Evolutionary conservation across 208 protist species (phyloP), one percentile per base, ranked within the genome.

Genomic region (Wallacemonas collosoma): DNA sequence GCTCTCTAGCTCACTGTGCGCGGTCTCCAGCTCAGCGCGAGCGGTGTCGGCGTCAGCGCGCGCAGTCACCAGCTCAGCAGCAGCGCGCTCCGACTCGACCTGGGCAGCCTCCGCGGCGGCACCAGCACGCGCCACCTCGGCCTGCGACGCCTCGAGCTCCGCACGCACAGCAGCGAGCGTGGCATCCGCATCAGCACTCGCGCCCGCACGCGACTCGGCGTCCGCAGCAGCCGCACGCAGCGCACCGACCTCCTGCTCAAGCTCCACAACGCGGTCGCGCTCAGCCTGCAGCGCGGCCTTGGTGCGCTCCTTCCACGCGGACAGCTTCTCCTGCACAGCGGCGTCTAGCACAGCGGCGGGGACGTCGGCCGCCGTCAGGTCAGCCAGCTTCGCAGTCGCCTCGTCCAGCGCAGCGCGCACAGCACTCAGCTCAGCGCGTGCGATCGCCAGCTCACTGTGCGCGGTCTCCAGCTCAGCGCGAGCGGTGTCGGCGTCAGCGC

Each of bases 231-330:
- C 65, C 53, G 41, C 66, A 50, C 60, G 71, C 74, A 45, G 48
- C 55, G 2, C 53, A 55, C 41, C 45, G 6, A 64, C n/a, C n/a
- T 75, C 76, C 11, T 45, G 44, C 47, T 75, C 44, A 57, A 76
- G 65, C 74, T 56, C 60, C 26, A 54, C n/a, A 40, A 72, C 51
- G 43, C 81, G 75, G 35, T 68, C 60, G 62, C 72, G 72, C 43
- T 86, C 73, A 14, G 55, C 73, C 39, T 70, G 47, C 73, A 80
- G 72, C n/a, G 75, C 68, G 0, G 55, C 47, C 38, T 75, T 79
- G 2, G 77, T 72, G 2, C 73, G 77, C 39, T 82, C 81, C 64
- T 82, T 79, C 81, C 84, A 90, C 38, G 58, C 55, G 1, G 62
- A 56, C 1, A 83, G 57, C 55, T 83, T 80, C 1, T 41, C 61